Base-by-base conservation (phyloP, 257 asterid genomes). In the Ocimum tenuiflorum region DNA sequence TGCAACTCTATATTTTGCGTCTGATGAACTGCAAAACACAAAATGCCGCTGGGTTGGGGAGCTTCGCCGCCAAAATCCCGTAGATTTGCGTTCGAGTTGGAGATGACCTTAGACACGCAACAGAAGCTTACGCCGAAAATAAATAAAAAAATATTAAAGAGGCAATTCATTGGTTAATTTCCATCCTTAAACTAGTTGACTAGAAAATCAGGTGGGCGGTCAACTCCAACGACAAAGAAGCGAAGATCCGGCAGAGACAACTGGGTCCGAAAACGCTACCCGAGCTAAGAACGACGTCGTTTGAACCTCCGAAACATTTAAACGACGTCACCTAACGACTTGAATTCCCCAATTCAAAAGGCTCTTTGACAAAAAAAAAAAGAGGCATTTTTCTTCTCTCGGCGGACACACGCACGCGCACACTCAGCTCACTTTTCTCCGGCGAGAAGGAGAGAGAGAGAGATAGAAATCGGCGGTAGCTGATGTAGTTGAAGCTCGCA, bases 361-460 rank as follows among this genome's bases (percentile, higher is more conserved):
- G 51, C 35, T 56, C 27, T 39, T 59, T 53, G 56, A 41, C 67
- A 64, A 64, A 67, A 69, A 33, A 41, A 67, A 64, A 64, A 67
- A 69, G 36, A 20, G 50, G 61, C 73, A 65, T 70, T 55, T 60
- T 67, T 42, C 14, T 57, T 75, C 65, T 59, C 60, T 75, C 73
- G 52, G 68, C 70, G 70, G 65, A 63, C 68, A 56, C 39, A 13
- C 39, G 17, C 46, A 22, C 39, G 17, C 51, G 23, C 73, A 60
- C 72, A 66, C 68, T 51, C 38, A 62, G 57, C 80, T 73, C 77
- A 70, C 78, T 55, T 67, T 76, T 70, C 75, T 69, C 78, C 83
- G 68, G 22, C 75, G 36, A 72, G 14, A 63, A 65, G 67, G 14
- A 18, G 67, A 15, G 18, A 19, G 31, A 61, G 73, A 42, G 52